These are phyloP conservation scores for Kodamaea sp. DNA, from an alignment of 1,139 yeast genomes.

Conservation along the genomic window DNA sequence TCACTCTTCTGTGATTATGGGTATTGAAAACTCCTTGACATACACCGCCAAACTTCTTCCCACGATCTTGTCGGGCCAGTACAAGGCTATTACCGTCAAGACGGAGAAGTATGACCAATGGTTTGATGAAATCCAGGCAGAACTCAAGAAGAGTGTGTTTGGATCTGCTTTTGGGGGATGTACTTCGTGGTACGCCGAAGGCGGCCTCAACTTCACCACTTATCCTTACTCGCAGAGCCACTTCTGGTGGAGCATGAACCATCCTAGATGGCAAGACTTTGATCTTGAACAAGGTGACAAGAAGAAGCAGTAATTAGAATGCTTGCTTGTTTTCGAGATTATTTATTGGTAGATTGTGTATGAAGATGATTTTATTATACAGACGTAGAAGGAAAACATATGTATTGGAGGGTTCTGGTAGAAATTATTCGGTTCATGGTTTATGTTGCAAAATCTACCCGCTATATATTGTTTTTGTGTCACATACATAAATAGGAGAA, in stretches of 20 bases:
- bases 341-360: no score
- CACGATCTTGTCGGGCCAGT: slow-evolving; percentile 31
- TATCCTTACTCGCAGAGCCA: slow-evolving; percentile 42
- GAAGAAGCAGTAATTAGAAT: no score
- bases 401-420: no score
- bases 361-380: no score
- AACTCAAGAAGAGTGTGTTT: slow-evolving; percentile 33
- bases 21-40: slow-evolving; percentile 39
- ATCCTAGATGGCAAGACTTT: slow-evolving; percentile 33
- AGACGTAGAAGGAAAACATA: no score
- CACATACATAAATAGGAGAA: no score
- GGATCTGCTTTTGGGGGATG: slow-evolving; percentile 49
- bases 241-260: slow-evolving; percentile 32
- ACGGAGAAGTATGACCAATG: slow-evolving; percentile 37
- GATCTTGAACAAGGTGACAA: slow-evolving; percentile 11
- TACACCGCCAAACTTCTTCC: slow-evolving; percentile 27
- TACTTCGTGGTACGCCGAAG: slow-evolving; percentile 40
- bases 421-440: no score
- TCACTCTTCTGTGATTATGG: slow-evolving; percentile 44
- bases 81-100: slow-evolving; percentile 34
- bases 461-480: no score
- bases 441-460: no score
- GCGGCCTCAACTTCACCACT: slow-evolving; percentile 33
- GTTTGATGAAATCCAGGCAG: slow-evolving; percentile 31
- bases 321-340: no score